phyloP scores from a whole-genome alignment of 202 grass and related monocot species.

The Carex sylvatica region DNA sequence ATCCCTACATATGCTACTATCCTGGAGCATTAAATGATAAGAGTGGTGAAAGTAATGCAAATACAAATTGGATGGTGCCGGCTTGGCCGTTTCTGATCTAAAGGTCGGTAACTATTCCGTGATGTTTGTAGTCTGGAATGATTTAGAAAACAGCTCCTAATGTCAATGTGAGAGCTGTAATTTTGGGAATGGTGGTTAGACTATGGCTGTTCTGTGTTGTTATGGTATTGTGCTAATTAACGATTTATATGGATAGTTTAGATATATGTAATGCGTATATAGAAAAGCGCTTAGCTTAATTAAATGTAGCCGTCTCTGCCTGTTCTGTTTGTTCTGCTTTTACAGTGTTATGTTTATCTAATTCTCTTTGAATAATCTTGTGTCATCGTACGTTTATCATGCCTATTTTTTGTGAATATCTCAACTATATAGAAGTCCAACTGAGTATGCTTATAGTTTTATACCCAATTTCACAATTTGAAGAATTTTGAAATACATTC shows the following conservation, averaged over 20 bases:
- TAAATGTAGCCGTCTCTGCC: not conserved
- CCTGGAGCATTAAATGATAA: conserved; percentile 42
- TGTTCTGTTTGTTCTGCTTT: not conserved
- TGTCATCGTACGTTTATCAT: no score
- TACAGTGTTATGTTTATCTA: not conserved
- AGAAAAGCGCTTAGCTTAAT: not conserved
- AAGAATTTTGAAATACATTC: no score
- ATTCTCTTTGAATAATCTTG: no score
- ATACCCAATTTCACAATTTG: no score
- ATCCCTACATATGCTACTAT: conserved; percentile 48
- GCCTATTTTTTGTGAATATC: no score
- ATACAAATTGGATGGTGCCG: conserved; percentile 37
- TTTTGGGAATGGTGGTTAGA: not conserved
- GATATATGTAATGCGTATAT: not conserved
- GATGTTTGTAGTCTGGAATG: conserved; percentile 55
- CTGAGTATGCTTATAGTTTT: no score
- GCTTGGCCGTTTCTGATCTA: conserved; percentile 25
- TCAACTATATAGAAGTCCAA: no score
- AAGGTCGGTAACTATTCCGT: conserved; percentile 28
- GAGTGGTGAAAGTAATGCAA: conserved; percentile 40
- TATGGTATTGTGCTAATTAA: not conserved
- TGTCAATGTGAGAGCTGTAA: not conserved
- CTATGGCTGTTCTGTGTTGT: not conserved
- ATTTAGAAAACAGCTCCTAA: conserved; percentile 1
- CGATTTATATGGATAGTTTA: not conserved